Percentiles rank a stretch among this genome's conserved stretches.
Conservation (phyloP, 208 protist genomes). For the Jaenimonas drosophilae region DNA sequence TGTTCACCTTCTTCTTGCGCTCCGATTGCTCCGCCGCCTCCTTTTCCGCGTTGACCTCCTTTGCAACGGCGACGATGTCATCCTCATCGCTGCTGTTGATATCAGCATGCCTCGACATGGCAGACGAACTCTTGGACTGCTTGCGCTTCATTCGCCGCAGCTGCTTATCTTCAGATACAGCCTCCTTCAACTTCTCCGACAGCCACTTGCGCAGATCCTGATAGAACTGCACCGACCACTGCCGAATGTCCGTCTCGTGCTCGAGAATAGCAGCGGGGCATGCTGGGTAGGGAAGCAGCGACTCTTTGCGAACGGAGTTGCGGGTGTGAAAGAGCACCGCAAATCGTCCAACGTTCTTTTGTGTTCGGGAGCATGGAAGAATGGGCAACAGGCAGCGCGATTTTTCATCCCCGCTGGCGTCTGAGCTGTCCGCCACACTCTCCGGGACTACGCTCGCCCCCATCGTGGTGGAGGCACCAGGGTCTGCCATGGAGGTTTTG, state of each 20-base stretch:
- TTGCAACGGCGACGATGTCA: background rate
- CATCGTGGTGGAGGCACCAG: no score
- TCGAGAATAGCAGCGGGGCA: slow-evolving; percentile 59
- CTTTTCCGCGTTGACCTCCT: background rate
- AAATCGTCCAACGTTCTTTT: slow-evolving; percentile 25
- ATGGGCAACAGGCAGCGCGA: slow-evolving; percentile 28
- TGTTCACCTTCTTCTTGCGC: background rate
- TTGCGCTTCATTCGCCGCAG: slow-evolving; percentile 4
- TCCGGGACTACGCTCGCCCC: background rate
- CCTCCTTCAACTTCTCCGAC: slow-evolving; percentile 27
- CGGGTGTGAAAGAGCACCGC: slow-evolving; percentile 50
- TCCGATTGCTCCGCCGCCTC: background rate
- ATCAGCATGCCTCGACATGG: background rate
- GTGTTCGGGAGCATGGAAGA: slow-evolving; percentile 16
- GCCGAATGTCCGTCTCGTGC: slow-evolving; percentile 24
- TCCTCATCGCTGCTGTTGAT: slow-evolving; percentile 14
- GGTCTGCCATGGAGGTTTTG: no score
- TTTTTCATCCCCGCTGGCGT: slow-evolving; percentile 1
- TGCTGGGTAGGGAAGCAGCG: slow-evolving; percentile 46
- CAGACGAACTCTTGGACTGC: slow-evolving; percentile 2
- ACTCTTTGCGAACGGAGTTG: slow-evolving; percentile 37
- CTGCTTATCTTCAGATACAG: slow-evolving; percentile 31
- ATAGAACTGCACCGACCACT: slow-evolving; percentile 66
- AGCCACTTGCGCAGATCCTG: slow-evolving; percentile 50
- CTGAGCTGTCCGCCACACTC: background rate